Conservation (phyloP, 2,329 filamentous ascomycete genomes). For the Pyrenophora tritici-repentis region DNA sequence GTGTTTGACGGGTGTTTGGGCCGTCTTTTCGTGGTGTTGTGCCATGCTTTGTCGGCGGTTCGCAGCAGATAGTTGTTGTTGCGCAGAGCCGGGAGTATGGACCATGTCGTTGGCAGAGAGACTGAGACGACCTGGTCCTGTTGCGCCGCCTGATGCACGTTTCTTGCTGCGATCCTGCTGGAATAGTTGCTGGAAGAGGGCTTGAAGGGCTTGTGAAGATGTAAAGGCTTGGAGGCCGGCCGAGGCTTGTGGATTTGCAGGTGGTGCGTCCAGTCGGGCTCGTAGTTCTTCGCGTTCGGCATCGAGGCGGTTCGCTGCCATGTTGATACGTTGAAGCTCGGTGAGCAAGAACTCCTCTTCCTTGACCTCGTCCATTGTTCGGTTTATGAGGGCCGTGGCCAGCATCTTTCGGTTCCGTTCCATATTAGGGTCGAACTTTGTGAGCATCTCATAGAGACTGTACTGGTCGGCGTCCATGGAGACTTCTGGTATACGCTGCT, state of each 20-base stretch:
- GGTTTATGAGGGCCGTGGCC: slow-evolving; percentile 75
- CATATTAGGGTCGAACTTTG: slow-evolving; percentile 79
- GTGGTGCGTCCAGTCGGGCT: slow-evolving; percentile 81
- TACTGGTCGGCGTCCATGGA: slow-evolving; percentile 86
- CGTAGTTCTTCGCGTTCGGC: slow-evolving; percentile 88
- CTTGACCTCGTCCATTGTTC: slow-evolving; percentile 83
- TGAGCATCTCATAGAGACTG: slow-evolving; percentile 80
- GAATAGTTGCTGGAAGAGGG: slow-evolving; percentile 81
- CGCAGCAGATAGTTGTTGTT: slow-evolving; percentile 35
- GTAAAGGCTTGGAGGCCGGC: slow-evolving; percentile 65
- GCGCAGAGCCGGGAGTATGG: slow-evolving; percentile 40
- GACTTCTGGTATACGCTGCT: slow-evolving; percentile 46
- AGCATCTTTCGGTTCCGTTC: slow-evolving; percentile 84
- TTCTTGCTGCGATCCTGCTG: slow-evolving; percentile 88
- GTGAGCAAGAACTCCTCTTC: slow-evolving; percentile 89
- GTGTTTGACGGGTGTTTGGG: slow-evolving; percentile 48
- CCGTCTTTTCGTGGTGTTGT: slow-evolving; percentile 39
- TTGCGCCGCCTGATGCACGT: slow-evolving; percentile 57
- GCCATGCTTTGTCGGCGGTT: slow-evolving; percentile 45
- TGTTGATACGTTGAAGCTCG: slow-evolving; percentile 89
- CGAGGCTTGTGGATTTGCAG: slow-evolving; percentile 53
- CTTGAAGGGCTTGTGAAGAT: slow-evolving; percentile 77
- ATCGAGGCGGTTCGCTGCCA: slow-evolving; percentile 82
- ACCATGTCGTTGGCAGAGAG: slow-evolving; percentile 45
- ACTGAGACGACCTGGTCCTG: slow-evolving; percentile 44